Evolutionary conservation across 2,329 filamentous ascomycete genomes (phyloP), one percentile per base, ranked within the genome.

Genomic region (Helotiales sp.): DNA sequence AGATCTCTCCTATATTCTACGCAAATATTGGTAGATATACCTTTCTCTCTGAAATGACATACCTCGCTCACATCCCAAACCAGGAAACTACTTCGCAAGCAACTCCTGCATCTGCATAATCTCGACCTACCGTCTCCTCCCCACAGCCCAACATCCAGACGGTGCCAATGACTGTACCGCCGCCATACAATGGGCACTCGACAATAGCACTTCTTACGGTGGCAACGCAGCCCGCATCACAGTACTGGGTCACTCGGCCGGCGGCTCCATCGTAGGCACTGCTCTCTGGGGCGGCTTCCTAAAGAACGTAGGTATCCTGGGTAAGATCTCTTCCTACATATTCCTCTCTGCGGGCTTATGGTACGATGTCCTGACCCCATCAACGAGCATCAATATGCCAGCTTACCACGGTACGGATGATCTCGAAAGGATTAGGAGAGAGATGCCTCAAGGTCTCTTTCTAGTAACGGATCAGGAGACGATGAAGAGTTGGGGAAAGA

Each of bases 71-170:
- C 15, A 8, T 15, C 5, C 13, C 7, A 42, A 12, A 8, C 15
- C 49, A 52, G 52, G 52, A 17, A 54, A 54, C 13, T 54, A 46
- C 29, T 42, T 54, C 40, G 40, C 52, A 30, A 34, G n/a, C 13
- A 54, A 54, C 30, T 17, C n/a, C 12, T 34, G 27, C 24, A 34
- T 54, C 30, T 44, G 40, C 9, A 33, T 31, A 9, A 13, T n/a
- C 15, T 38, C 40, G 25, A 54, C 40, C 8, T 54, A 54, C 40
- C 40, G 52, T 6, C 36, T 54, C 40, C 19, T 54, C 30, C 52
- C 52, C 1, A 10, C 27, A 29, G 52, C 52, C 5, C 19, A 22
- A 3, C 31, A 54, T 15, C 40, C 52, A 12, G 46, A 38, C 5
- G 52, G 52, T 30, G 52, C 52, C 15, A 19, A 46, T 12, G 52